Evolutionary conservation across 1,284 basidiomycete genomes (phyloP), one percentile per base, ranked within the genome.

Genomic region (Schizophyllum amplum): DNA sequence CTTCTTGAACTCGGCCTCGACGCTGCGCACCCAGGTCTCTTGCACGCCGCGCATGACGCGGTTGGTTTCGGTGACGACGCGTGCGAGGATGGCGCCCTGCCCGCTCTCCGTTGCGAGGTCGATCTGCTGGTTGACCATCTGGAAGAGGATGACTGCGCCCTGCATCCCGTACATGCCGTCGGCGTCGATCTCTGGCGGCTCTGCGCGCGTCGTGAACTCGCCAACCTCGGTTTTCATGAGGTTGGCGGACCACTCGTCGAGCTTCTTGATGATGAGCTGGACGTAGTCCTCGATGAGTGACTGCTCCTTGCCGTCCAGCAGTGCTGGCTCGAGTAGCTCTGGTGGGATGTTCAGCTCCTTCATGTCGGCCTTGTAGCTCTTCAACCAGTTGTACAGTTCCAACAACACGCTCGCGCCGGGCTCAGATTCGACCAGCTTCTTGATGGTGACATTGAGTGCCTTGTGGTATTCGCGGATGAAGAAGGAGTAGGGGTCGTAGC

Each of bases 91-190:
- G 5, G 89, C 86, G 42, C 94, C 94, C 69, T 99, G 96, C 9
- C 93, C 92, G 61, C 94, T 98, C 69, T 99, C 95, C 64, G 90
- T 90, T 1, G 96, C 94, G 17, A 95, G 81, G 67, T 99, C 97
- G 61, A 95, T 81, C 70, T 98, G 95, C 71, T 98, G 95, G 69
- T 98, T 98, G 66, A 99, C 89, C 88, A 97, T 96, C 73, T 97
- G 91, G 80, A 98, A 99, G 63, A 99, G 80, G 66, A 98, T 97
- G 58, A 95, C 84, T 15, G 94, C 90, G 23, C 94, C 94, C 67
- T 98, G 91, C 65, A 90, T 89, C 15, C 92, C 91, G 68, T 98
- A 98, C 62, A 91, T 77, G 5, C 93, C 93, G 61, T 98, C 94
- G 50, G 83, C 82, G 64, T 94, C 91, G 53, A 90, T 74, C 68